A percentile compares a stretch with the other conserved stretches of the same genome.
These are phyloP conservation scores for Boeremia exigua DNA, from an alignment of 2,329 filamentous ascomycete genomes.

Conservation along the genomic window DNA sequence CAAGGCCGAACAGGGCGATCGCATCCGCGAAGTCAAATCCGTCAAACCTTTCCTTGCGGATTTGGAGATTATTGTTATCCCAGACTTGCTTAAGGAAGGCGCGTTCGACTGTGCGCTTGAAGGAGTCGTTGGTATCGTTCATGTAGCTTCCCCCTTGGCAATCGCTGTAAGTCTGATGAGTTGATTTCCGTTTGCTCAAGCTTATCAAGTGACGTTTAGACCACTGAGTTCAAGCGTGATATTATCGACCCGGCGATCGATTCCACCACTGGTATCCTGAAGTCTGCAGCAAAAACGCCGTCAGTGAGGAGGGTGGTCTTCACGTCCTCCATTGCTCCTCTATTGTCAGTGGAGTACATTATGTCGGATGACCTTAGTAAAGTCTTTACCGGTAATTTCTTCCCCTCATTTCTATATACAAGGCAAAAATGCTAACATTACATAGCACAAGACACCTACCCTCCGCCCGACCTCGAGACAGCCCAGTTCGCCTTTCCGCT, in stretches of 20 bases:
- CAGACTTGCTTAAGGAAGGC: background rate
- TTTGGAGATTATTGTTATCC: no score
- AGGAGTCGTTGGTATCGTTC: background rate
- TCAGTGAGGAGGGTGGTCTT: background rate
- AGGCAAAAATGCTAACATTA: background rate
- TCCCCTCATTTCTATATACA: no score
- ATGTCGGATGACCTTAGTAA: background rate
- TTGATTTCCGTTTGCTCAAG: background rate
- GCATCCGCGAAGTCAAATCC: no score
- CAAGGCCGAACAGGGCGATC: no score
- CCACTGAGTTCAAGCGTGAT: background rate
- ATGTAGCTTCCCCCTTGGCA: background rate
- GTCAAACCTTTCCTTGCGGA: no score
- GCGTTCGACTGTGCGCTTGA: background rate
- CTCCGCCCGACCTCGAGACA: background rate
- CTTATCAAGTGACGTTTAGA: background rate
- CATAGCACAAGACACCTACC: background rate
- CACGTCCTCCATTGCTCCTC: background rate
- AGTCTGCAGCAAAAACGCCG: background rate
- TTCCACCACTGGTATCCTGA: background rate
- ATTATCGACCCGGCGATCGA: background rate
- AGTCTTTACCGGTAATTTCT: background rate
- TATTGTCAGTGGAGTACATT: background rate
- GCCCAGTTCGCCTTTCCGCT: background rate
- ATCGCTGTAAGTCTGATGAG: background rate